Base-by-base conservation (phyloP, 768 basidiomycete genomes). In the Tremella fuciformis region DNA sequence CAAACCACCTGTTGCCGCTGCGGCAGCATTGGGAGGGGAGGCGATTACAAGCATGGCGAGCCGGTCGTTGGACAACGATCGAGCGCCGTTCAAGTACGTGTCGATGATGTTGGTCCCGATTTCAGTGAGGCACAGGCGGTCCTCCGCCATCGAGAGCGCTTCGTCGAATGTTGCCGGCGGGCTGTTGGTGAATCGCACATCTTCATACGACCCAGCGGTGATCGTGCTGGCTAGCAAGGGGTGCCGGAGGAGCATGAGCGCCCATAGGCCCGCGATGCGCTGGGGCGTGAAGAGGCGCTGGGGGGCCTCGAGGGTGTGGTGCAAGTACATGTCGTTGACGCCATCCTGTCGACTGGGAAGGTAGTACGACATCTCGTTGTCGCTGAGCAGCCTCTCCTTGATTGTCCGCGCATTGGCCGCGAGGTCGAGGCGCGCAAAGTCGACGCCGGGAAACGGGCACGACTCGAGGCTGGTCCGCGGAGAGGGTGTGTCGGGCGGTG, bases 321-420 rank as follows among this genome's bases (percentile, higher is more conserved):
- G 88, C 41, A 91, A 78, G 72, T 90, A 90, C 89, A 92, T 91
- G 73, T 92, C 89, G 66, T 92, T 92, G 34, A 91, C 89, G 19
- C 77, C 77, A 53, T 80, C 83, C 46, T 84, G 85, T n/a, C 89
- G 81, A 2, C 85, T 84, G 2, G 88, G 89, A 9, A 91, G 80
- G 73, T 83, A 91, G 76, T 90, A 92, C 0, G 87, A 88, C 8
- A 82, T 75, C 76, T 91, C 89, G 21, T 84, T 88, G 57, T 88
- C 84, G 3, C 88, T 88, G 50, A 91, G 78, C 56, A 42, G 57
- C 22, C 60, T 53, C 29, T 34, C 29, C 29, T 34, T 34, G 29
- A 34, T 34, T 34, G 29, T 34, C 29, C 29, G 29, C 29, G 53
- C 13, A 8, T 29, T 50, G 19, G 49, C 15, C 26, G 29, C 29